phyloP scores from a whole-genome alignment of 2,329 filamentous ascomycete species.

The Akanthomyces muscarius region DNA sequence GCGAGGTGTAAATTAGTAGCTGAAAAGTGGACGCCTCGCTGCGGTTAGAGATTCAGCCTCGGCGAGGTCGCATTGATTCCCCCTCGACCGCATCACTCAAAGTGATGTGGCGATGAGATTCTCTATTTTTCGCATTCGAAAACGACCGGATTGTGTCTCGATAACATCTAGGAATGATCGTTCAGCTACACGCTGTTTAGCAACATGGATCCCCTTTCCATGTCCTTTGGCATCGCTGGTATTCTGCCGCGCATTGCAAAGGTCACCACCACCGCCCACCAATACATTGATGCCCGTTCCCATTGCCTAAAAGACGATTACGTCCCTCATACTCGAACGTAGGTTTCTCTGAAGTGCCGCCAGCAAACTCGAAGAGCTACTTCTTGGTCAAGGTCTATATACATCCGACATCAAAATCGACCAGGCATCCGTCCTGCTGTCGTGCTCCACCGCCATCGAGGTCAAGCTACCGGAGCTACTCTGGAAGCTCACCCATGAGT shows the following conservation, averaged over 20 bases:
- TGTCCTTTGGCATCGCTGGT: conserved; percentile 14
- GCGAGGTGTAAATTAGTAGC: neutral
- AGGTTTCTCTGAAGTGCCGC: neutral
- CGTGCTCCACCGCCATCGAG: conserved; percentile 16
- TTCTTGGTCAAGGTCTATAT: neutral
- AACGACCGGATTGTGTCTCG: neutral
- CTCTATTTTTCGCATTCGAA: neutral
- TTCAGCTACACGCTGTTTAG: too few species aligned
- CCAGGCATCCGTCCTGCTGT: conserved; percentile 6
- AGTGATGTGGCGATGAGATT: neutral
- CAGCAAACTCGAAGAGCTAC: neutral
- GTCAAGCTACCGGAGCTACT: conserved; percentile 9
- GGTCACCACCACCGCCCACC: neutral
- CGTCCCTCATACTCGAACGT: neutral
- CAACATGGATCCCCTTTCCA: conserved; percentile 16
- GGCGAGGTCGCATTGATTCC: neutral
- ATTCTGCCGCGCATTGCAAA: conserved; percentile 8
- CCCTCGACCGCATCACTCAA: neutral
- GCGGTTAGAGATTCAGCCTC: neutral
- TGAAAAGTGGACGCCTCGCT: neutral
- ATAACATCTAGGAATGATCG: too few species aligned
- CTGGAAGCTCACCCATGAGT: too few species aligned
- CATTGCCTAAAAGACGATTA: neutral
- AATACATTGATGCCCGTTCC: neutral
- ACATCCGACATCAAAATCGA: neutral